Evolutionary conservation across 441 rosid genomes (phyloP).

Genomic region (Viola pubescens): DNA sequence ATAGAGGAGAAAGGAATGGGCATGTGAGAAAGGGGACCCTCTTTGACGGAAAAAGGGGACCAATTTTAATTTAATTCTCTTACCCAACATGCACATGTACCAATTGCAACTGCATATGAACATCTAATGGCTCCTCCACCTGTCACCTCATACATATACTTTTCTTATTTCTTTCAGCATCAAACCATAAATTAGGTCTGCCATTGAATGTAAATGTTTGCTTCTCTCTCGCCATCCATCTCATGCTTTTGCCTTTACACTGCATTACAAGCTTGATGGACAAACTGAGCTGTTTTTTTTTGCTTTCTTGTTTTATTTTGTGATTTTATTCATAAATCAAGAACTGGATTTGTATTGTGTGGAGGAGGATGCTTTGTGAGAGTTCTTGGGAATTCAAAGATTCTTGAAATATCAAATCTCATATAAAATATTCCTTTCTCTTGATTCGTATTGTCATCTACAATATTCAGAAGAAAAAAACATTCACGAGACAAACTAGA

Average conservation of each 20-base stretch:
- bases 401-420: not conserved
- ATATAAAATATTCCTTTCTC: not conserved
- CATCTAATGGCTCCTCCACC: constrained; percentile 3
- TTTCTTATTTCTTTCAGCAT: not conserved
- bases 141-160: constrained; percentile 7
- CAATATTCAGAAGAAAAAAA: too few relatives aligned
- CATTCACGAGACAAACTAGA: too few relatives aligned
- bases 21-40: constrained; percentile 19
- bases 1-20: not conserved
- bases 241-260: too few relatives aligned
- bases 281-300: too few relatives aligned
- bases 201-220: too few relatives aligned
- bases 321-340: not conserved
- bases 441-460: too few relatives aligned
- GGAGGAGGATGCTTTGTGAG: not conserved
- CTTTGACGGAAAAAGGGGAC: constrained; percentile 15
- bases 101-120: not conserved
- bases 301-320: too few relatives aligned
- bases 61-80: constrained; percentile 2
- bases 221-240: too few relatives aligned
- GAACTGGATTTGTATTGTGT: not conserved
- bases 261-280: too few relatives aligned
- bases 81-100: constrained; percentile 9
- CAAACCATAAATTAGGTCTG: too few relatives aligned
- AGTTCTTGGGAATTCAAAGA: not conserved